Evolutionary conservation across 495 filamentous ascomycete genomes (phyloP), one percentile per base, ranked within the genome.

Genomic region (Penicillium canescens): DNA sequence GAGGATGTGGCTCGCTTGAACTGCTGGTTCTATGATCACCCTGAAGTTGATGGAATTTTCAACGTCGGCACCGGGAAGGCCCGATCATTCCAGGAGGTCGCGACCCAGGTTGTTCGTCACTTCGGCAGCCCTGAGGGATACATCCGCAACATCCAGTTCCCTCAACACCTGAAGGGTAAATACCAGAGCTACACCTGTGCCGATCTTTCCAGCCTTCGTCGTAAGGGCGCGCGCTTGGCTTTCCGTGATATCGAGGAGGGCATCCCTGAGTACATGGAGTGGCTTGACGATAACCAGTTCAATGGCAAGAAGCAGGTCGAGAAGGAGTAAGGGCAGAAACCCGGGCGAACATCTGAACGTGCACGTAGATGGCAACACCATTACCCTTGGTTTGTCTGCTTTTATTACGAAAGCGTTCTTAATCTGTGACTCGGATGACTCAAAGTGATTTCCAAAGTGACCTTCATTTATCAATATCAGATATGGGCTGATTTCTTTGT

Each of bases 11-110:
- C 49, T 11, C 49, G 49, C 5, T 39, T 51, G 0, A 51, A 51
- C n/a, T 51, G 49, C 9, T 51, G 49, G 49, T 43, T 51, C 31
- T 40, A 42, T 5, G 49, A 51, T 7, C 49, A 51, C 40, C 49
- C 49, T 0, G 49, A 51, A 21, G 26, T 42, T 39, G 35, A 20
- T 2, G 49, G 49, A 6, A 51, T 51, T 12, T 51, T 24, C 21
- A 51, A 51, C 36, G 49, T 51, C 3, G 49, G 49, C 9, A 51
- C 49, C 5, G 49, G 49, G 12, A 5, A 36, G 10, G 49, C 49
- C 0, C 43, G 38, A 13, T 42, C 24, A 9, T 51, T 51, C 39
- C 13, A 42, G 6, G 31, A 51, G 0, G 38, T 51, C 3, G 40
- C 49, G 13, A 51, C 20, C 0, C 18, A 35, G 8, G 28, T 51